Conservation (phyloP, 768 basidiomycete genomes). For the Leccinum sublutescens region DNA sequence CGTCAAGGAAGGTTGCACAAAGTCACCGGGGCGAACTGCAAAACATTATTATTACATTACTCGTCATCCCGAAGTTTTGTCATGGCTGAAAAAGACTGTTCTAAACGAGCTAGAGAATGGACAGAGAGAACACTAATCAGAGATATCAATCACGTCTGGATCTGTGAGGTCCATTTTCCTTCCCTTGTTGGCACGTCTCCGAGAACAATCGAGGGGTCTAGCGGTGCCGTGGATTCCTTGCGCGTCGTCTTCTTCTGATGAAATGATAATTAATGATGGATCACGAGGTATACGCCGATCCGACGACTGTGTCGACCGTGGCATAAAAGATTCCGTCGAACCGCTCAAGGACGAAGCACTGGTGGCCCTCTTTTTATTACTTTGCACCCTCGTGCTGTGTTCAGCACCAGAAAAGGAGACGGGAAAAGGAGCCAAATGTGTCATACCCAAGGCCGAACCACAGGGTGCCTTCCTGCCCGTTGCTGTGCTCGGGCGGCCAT, state of each 20-base stretch:
- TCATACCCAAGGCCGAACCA: conserved; percentile 18
- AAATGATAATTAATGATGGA: conserved; percentile 23
- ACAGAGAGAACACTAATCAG: conserved; percentile 21
- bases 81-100: neutral
- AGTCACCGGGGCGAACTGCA: neutral
- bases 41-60: neutral
- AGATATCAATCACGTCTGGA: conserved; percentile 59
- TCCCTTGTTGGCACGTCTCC: conserved; percentile 7
- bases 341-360: conserved; percentile 15
- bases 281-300: conserved; percentile 16
- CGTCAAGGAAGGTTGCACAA: neutral
- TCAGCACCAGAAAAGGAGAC: conserved; percentile 14
- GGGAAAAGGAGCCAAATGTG: conserved; percentile 6
- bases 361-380: conserved; percentile 6
- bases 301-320: conserved; percentile 20
- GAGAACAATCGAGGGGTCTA: conserved; percentile 2
- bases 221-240: neutral
- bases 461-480: conserved; percentile 4
- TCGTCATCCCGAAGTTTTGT: neutral
- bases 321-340: conserved; percentile 11
- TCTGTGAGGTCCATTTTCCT: conserved; percentile 33
- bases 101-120: neutral
- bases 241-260: conserved; percentile 21
- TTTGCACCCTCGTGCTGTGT: conserved; percentile 12
- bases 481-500: neutral